phyloP scores from a whole-genome alignment of 257 asterid species.

The Plantago ovata region DNA sequence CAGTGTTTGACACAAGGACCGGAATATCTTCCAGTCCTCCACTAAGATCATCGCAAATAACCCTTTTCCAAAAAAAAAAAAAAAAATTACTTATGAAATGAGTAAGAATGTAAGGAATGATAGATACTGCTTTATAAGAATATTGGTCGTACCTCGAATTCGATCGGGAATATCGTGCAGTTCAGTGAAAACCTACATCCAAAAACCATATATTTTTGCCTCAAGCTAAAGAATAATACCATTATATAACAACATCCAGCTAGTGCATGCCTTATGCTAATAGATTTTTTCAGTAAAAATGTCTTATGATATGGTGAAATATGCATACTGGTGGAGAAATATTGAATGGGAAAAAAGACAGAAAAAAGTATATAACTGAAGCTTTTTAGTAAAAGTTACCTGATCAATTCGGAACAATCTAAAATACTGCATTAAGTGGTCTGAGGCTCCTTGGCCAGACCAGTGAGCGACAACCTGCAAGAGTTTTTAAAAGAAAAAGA shows the following conservation, averaged over 20 bases:
- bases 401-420: conserved; percentile 62
- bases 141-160: conserved; percentile 53
- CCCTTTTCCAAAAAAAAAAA: conserved; percentile 30
- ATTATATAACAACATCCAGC: no score
- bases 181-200: conserved; percentile 55
- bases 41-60: conserved; percentile 67
- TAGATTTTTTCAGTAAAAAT: no score
- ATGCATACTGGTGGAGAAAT: neutral
- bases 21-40: conserved; percentile 68
- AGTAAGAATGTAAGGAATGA: neutral
- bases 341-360: conserved; percentile 68
- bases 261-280: no score
- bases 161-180: conserved; percentile 68
- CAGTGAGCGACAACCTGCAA: conserved; percentile 81
- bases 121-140: neutral
- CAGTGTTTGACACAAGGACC: conserved; percentile 85
- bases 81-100: neutral
- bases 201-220: no score
- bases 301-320: neutral
- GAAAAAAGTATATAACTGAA: conserved; percentile 75
- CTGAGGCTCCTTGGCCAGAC: no score
- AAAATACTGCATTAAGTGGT: no score
- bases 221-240: no score
- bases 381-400: no score
- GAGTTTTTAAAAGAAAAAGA: conserved; percentile 16